Evolutionary conservation across 2,329 filamentous ascomycete species (phyloP).

Genomic region (Plenodomus lindquistii): DNA sequence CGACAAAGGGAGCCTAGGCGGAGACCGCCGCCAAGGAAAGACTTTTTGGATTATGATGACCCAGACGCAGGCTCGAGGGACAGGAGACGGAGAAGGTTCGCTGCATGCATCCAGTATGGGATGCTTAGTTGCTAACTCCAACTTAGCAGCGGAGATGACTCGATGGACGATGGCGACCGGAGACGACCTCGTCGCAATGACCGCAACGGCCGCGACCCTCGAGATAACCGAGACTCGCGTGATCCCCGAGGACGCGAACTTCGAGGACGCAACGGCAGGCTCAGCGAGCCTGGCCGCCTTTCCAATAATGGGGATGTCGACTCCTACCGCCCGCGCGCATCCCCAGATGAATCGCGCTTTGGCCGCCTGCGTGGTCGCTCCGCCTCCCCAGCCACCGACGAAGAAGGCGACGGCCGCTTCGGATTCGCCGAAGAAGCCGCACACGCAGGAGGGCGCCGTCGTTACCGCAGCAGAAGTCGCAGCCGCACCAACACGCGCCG

Average conservation of each 20-base stretch:
- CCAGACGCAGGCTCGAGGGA: conserved; percentile 27
- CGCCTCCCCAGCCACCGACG: conserved; percentile 57
- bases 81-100: conserved; percentile 27
- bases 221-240: conserved; percentile 21
- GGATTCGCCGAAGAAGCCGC: conserved; percentile 55
- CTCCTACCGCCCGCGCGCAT: conserved; percentile 36
- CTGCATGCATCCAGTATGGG: neutral
- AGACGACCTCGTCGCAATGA: conserved; percentile 29
- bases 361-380: conserved; percentile 62
- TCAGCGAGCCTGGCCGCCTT: conserved; percentile 14
- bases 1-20: conserved; percentile 57
- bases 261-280: conserved; percentile 21
- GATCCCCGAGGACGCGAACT: conserved; percentile 16
- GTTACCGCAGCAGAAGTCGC: conserved; percentile 48
- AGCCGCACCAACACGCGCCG: conserved; percentile 27
- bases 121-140: conserved; percentile 25
- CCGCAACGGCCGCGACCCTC: conserved; percentile 23
- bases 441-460: conserved; percentile 49
- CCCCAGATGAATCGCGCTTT: conserved; percentile 37
- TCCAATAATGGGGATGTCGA: conserved; percentile 35
- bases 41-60: conserved; percentile 36
- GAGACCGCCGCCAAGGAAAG: conserved; percentile 50
- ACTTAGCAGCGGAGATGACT: conserved; percentile 64
- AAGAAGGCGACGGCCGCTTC: conserved; percentile 53
- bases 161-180: conserved; percentile 69